Conservation (phyloP, 2,329 filamentous ascomycete genomes). For the Nemania sp. region DNA sequence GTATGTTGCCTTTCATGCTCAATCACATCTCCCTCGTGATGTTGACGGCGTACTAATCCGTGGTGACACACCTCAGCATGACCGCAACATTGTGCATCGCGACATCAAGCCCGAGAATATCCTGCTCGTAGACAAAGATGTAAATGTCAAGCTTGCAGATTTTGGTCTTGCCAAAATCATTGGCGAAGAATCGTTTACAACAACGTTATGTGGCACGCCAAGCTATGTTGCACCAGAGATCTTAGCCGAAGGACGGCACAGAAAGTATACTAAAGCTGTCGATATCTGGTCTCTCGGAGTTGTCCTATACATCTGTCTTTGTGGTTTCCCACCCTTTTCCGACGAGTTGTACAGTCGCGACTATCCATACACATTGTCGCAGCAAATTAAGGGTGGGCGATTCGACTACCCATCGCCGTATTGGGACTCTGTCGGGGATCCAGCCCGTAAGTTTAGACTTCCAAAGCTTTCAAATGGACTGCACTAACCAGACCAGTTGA, state of each 20-base stretch:
- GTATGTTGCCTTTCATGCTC: slow-evolving; percentile 55
- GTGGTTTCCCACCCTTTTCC: slow-evolving; percentile 95
- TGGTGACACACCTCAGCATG: slow-evolving; percentile 65
- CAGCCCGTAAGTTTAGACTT: slow-evolving; percentile 62
- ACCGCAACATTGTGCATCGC: slow-evolving; percentile 94
- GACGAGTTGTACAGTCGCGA: slow-evolving; percentile 84
- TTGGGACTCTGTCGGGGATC: slow-evolving; percentile 87
- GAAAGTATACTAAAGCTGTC: slow-evolving; percentile 92
- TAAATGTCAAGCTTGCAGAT: slow-evolving; percentile 90
- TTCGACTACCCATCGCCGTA: slow-evolving; percentile 98
- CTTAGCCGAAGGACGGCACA: slow-evolving; percentile 76
- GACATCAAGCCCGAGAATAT: slow-evolving; percentile 99
- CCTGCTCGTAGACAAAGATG: slow-evolving; percentile 79
- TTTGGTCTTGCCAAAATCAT: slow-evolving; percentile 98
- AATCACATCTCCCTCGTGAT: slow-evolving; percentile 36
- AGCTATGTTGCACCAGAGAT: slow-evolving; percentile 98
- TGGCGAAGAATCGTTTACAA: slow-evolving; percentile 97
- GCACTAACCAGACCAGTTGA: slow-evolving; percentile 59
- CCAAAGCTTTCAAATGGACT: not conserved
- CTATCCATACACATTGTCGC: slow-evolving; percentile 82
- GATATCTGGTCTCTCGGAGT: slow-evolving; percentile 98
- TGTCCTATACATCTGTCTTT: slow-evolving; percentile 94
- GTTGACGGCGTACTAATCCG: not conserved
- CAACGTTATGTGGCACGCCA: slow-evolving; percentile 93
- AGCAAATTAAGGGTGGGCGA: slow-evolving; percentile 85